A percentile compares a stretch with the other conserved stretches of the same genome.
phyloP scores from a whole-genome alignment of 225 moss, liverwort and hornwort species.

The Anthoceros angustus region DNA sequence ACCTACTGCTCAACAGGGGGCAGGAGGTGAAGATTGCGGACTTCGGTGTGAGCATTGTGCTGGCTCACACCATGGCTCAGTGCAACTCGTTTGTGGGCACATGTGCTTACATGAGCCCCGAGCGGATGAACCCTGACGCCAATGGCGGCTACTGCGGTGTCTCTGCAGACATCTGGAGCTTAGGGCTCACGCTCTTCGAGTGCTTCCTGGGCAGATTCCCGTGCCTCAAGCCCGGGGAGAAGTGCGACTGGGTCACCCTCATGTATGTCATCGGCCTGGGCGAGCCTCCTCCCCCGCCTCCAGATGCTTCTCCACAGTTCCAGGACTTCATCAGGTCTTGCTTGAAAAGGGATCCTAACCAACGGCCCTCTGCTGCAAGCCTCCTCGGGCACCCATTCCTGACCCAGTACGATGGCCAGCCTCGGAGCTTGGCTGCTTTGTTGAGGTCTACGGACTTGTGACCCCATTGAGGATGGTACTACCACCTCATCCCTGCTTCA shows the following conservation, averaged over 20 bases:
- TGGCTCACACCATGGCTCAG: slow-evolving; percentile 84
- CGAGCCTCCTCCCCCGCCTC: slow-evolving; percentile 64
- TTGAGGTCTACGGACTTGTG: slow-evolving; percentile 11
- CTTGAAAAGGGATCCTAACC: slow-evolving; percentile 61
- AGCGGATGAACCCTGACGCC: slow-evolving; percentile 80
- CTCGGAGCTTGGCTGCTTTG: slow-evolving; percentile 43
- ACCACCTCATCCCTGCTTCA: no score
- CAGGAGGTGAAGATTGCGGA: slow-evolving; percentile 97
- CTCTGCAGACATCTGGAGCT: slow-evolving; percentile 90
- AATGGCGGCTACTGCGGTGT: slow-evolving; percentile 86
- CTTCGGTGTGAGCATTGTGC: slow-evolving; percentile 84
- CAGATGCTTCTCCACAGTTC: slow-evolving; percentile 70
- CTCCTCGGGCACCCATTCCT: slow-evolving; percentile 62
- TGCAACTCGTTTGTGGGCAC: slow-evolving; percentile 98
- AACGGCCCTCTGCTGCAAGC: slow-evolving; percentile 61
- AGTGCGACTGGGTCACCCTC: slow-evolving; percentile 78
- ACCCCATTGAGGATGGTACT: no score
- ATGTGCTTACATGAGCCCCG: slow-evolving; percentile 95
- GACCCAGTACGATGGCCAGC: slow-evolving; percentile 47
- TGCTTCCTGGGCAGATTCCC: slow-evolving; percentile 86
- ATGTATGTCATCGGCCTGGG: slow-evolving; percentile 86
- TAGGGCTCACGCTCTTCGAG: slow-evolving; percentile 76
- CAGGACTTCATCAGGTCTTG: slow-evolving; percentile 63
- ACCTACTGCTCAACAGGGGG: slow-evolving; percentile 61
- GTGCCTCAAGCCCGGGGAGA: slow-evolving; percentile 71